Base-by-base conservation (phyloP, 176 grass and related monocot species). In the Aechmea fasciata region DNA sequence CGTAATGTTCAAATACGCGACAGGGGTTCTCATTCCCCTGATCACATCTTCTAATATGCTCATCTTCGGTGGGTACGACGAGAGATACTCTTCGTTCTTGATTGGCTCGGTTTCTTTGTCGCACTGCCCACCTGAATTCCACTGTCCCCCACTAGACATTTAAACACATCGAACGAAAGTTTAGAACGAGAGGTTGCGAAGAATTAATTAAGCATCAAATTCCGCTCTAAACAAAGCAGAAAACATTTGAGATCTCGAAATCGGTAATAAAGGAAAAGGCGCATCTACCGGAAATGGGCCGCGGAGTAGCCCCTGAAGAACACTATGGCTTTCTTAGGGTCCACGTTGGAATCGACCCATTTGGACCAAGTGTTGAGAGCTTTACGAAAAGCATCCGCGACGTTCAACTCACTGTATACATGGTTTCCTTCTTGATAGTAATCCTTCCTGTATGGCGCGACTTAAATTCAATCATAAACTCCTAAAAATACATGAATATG, bases 381-480 rank as follows among this genome's bases (percentile, higher is more conserved):
- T 81, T 93, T 93, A 67, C 50, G 85, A 65, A 90, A 94, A 17
- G 89, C 95, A 28, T 94, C 82, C 73, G 75, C 82, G 8, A 87
- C 89, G 79, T 87, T 94, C 63, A 99, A 69, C 65, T 90, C 74
- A 2, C 77, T 78, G 63, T 99, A 90, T 50, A 99, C 50, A 51
- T 84, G 85, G 66, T 70, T 79, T 18, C 95, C 95, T 93, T 93
- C 89, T 77, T 99, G 90, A 69, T 99, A 99, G 78, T 99, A 99
- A 66, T 99, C 79, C 69, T 93, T 93, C 84, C 95, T 99, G 78
- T 80, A 63, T 18, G 20, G 33, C 5, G 33, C 3, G 20, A 61
- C 17, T 61, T 19, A 61, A 61, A 15, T 19, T 61, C 55, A 61
- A 61, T 61, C 22, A 15, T 61, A 61, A 9, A 22, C 55, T 61